phyloP scores from a whole-genome alignment of 2,329 filamentous ascomycete species.

The Elsinoe batatas region DNA sequence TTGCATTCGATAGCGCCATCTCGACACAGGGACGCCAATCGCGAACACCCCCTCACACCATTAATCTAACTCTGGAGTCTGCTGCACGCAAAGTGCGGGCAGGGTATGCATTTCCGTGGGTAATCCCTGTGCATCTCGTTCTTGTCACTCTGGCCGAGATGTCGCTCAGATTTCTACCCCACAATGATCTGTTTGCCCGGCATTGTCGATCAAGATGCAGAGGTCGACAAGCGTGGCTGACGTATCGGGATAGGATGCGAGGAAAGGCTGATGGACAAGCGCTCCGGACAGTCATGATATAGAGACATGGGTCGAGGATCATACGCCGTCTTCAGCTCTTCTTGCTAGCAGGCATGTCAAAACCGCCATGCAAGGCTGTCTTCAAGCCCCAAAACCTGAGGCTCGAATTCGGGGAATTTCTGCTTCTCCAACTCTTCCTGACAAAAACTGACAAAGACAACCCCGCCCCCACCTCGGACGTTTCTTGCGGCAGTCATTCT shows the following conservation, averaged over 20 bases:
- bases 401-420: constrained; percentile 5
- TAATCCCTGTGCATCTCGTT: constrained; percentile 9
- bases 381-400: not conserved
- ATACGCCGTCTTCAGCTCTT: not conserved
- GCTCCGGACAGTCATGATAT: not conserved
- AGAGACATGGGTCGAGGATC: not conserved
- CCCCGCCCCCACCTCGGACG: constrained; percentile 9
- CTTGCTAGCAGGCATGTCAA: not conserved
- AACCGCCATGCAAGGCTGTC: not conserved
- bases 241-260: not conserved
- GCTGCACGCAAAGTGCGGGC: too few relatives aligned
- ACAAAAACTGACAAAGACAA: not conserved
- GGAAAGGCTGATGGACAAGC: not conserved
- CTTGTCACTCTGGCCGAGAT: constrained; percentile 6
- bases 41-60: not conserved
- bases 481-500: not conserved
- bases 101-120: not conserved
- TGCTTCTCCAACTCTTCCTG: not conserved
- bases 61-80: not conserved
- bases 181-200: constrained; percentile 5
- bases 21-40: constrained; percentile 1
- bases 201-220: constrained; percentile 5
- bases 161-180: constrained; percentile 10
- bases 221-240: not conserved
- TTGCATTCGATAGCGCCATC: constrained; percentile 7